Percentiles rank a stretch among this genome's conserved stretches.
These are phyloP conservation scores for Athelia sp. DNA, from an alignment of 1,284 basidiomycete genomes.

Conservation along the genomic window DNA sequence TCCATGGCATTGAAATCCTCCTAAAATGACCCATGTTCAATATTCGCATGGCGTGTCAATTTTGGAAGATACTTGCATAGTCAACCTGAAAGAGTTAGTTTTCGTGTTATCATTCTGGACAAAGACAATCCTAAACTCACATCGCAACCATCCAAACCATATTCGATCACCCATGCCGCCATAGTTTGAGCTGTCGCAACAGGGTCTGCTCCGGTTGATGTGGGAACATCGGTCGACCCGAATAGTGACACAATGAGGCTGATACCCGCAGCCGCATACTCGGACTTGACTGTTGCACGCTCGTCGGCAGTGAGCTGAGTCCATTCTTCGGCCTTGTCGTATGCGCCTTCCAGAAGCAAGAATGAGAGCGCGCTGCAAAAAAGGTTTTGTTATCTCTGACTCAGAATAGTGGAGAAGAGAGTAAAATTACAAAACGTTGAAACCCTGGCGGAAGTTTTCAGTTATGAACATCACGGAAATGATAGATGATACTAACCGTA, in stretches of 20 bases:
- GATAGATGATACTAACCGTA: background rate
- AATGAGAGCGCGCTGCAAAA: slow-evolving; percentile 38
- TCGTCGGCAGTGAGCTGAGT: slow-evolving; percentile 24
- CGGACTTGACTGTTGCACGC: slow-evolving; percentile 30
- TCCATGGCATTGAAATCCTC: slow-evolving; percentile 31
- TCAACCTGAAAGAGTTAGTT: slow-evolving; percentile 41
- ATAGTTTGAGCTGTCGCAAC: slow-evolving; percentile 41
- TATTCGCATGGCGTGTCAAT: slow-evolving; percentile 16
- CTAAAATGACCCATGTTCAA: background rate
- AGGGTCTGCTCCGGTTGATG: slow-evolving; percentile 38
- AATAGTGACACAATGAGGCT: slow-evolving; percentile 45
- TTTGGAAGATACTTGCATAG: slow-evolving; percentile 37
- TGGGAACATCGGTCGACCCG: slow-evolving; percentile 47
- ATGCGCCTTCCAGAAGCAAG: slow-evolving; percentile 34
- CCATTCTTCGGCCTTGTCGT: slow-evolving; percentile 41
- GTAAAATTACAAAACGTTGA: background rate
- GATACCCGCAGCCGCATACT: slow-evolving; percentile 41
- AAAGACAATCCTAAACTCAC: too few relatives aligned
- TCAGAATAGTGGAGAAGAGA: background rate
- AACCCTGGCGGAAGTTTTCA: too few relatives aligned
- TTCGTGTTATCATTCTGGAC: background rate
- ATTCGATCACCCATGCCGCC: slow-evolving; percentile 46
- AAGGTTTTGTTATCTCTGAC: too few relatives aligned
- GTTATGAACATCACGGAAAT: background rate
- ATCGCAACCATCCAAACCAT: slow-evolving; percentile 38